Conservation (phyloP, 495 filamentous ascomycete species). For the Penicillium desertorum region DNA sequence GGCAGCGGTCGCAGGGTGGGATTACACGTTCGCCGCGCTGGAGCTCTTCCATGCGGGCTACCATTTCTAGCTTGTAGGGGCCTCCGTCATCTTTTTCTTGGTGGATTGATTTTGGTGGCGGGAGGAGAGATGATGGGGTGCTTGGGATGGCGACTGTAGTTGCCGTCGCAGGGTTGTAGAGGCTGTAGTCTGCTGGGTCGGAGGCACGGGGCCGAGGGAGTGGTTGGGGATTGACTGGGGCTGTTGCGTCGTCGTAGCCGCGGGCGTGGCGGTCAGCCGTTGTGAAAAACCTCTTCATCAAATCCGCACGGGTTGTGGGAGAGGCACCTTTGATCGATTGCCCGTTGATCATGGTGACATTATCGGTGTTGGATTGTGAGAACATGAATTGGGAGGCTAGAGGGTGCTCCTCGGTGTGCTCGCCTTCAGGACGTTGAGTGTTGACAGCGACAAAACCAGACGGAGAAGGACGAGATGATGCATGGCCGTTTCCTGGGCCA, state of each 20-base stretch:
- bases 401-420: slow-evolving; percentile 35
- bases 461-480: slow-evolving; percentile 35
- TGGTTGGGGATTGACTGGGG: slow-evolving; percentile 30
- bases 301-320: slow-evolving; percentile 51
- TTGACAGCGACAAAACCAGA: slow-evolving; percentile 62
- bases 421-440: slow-evolving; percentile 36
- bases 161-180: slow-evolving; percentile 37
- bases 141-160: slow-evolving; percentile 52
- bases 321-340: slow-evolving; percentile 54
- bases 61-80: slow-evolving; percentile 65
- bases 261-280: slow-evolving; percentile 51
- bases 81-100: slow-evolving; percentile 60
- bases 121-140: slow-evolving; percentile 51
- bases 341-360: slow-evolving; percentile 51
- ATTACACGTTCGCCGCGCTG: slow-evolving; percentile 67
- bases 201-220: slow-evolving; percentile 38
- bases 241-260: slow-evolving; percentile 35
- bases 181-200: slow-evolving; percentile 40
- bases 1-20: slow-evolving; percentile 81
- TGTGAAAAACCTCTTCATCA: slow-evolving; percentile 59
- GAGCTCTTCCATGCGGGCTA: slow-evolving; percentile 72
- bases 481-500: slow-evolving; percentile 31
- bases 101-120: slow-evolving; percentile 48
- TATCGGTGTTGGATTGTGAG: slow-evolving; percentile 45
- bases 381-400: slow-evolving; percentile 44